Conservation (phyloP, 768 basidiomycete genomes). For the Fomitopsis serialis region DNA sequence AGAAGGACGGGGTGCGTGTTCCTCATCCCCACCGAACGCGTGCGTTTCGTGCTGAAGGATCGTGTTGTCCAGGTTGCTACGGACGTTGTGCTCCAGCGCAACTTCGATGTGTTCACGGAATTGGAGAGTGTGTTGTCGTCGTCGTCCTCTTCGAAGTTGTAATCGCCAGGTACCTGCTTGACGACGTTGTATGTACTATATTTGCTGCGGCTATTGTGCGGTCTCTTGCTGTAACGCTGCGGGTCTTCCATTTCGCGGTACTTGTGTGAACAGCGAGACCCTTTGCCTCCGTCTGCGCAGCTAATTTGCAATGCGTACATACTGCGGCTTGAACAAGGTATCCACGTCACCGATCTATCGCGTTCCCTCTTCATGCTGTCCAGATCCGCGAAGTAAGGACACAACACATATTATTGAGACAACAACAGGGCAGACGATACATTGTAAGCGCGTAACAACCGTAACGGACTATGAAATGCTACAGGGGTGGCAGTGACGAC, state of each 20-base stretch:
- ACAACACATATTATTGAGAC: background rate
- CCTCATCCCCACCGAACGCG: background rate
- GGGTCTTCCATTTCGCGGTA: no score
- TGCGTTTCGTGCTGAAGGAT: background rate
- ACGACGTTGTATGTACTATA: no score
- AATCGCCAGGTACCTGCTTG: background rate
- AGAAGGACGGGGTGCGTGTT: conserved; percentile 45
- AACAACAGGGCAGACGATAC: background rate
- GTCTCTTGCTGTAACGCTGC: no score
- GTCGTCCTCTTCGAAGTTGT: background rate
- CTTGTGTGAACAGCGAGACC: no score
- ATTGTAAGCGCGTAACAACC: background rate
- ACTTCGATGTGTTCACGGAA: conserved; percentile 62
- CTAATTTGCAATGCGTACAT: no score
- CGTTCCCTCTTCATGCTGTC: no score
- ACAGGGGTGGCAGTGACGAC: background rate
- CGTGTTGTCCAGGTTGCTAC: conserved; percentile 35
- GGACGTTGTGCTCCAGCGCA: conserved; percentile 50
- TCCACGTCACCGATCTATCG: no score
- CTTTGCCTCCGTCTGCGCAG: no score
- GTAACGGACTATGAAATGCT: background rate
- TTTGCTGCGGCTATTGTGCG: no score
- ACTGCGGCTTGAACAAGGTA: no score
- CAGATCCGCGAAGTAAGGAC: no score
- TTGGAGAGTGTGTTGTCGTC: conserved; percentile 12